phyloP scores from a whole-genome alignment of 139 green algal genomes.

The Tetraselmis chui region DNA sequence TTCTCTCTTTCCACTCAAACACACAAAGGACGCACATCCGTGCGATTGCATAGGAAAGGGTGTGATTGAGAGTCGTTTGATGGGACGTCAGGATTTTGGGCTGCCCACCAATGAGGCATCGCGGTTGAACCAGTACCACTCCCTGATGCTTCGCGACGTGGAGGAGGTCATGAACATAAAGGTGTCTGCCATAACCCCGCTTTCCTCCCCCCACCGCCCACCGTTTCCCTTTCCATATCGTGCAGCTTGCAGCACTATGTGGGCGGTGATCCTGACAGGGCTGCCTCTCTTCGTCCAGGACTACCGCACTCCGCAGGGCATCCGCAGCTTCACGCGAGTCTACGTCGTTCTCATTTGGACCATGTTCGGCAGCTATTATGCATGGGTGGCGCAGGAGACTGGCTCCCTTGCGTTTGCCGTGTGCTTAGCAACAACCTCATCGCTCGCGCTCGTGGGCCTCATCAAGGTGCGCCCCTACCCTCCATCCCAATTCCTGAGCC shows the following conservation, averaged over 20 bases:
- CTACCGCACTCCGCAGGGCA: conserved; percentile 8
- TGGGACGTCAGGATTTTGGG: not conserved
- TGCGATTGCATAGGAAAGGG: no score
- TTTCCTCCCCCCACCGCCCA: no score
- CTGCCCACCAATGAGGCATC: conserved; percentile 7
- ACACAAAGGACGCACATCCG: no score
- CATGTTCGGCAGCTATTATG: not conserved
- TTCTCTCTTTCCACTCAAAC: no score
- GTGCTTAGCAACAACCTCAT: not conserved
- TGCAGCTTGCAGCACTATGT: no score
- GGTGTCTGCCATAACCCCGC: not conserved
- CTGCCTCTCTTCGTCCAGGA: no score
- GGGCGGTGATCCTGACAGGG: no score
- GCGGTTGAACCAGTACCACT: conserved; percentile 7
- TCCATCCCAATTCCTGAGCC: no score
- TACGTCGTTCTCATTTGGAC: conserved; percentile 4
- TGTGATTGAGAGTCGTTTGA: no score
- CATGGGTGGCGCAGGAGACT: conserved; percentile 3
- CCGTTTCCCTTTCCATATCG: no score
- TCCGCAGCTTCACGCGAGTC: conserved; percentile 2
- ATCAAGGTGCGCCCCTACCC: not conserved
- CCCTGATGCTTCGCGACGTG: not conserved
- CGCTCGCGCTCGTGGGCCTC: not conserved
- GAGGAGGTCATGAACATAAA: not conserved
- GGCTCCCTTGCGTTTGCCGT: conserved; percentile 6